Evolutionary conservation across 2,329 filamentous ascomycete species (phyloP), one percentile per base, ranked within the genome.

Genomic region (Aspergillus viridinutans): DNA sequence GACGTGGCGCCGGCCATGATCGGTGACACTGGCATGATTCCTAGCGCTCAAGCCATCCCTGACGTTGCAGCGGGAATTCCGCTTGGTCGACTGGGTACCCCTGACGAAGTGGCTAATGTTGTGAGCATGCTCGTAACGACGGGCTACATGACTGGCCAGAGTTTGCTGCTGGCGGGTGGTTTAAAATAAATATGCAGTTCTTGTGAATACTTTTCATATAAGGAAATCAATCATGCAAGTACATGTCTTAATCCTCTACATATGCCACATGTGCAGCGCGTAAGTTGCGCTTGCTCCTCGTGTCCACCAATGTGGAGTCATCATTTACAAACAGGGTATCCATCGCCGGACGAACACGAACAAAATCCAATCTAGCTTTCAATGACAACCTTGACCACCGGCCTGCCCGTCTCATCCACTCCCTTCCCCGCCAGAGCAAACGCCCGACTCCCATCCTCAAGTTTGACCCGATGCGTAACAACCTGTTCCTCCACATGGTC

Each of bases 1-100:
- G 85, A 87, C 60, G 83, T 88, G n/a, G 83, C 84, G 3, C 85
- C 85, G 0, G 85, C 85, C 2, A 87, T 88, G 84, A 87, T 88
- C 61, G 85, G 84, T 3, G 81, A 83, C 23, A 85, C 83, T 2
- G 83, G 83, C 1, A 83, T 87, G 83, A 84, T 87, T 45, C 82
- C 83, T 1, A 78, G 83, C 58, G 81, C 81, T 43, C 79, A 82
- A 59, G 80, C 81, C 21, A 82, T 82, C 52, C 79, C 84, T 0
- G 84, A 84, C 0, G 81, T 86, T 61, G 82, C 84, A 25, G 80
- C 76, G 61, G 81, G 81, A 28, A 86, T 87, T 47, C 85, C 85
- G 0, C 76, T 87, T 2, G 81, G 83, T 2, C 74, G 84, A 47
- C 69, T 86, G 38, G 84, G 85, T 0, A 79, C 78, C 23, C 81